Percentiles rank a stretch among this genome's conserved stretches.
Evolutionary conservation across 2,329 filamentous ascomycete genomes (phyloP).

Genomic region (Beauveria pseudobassiana): DNA sequence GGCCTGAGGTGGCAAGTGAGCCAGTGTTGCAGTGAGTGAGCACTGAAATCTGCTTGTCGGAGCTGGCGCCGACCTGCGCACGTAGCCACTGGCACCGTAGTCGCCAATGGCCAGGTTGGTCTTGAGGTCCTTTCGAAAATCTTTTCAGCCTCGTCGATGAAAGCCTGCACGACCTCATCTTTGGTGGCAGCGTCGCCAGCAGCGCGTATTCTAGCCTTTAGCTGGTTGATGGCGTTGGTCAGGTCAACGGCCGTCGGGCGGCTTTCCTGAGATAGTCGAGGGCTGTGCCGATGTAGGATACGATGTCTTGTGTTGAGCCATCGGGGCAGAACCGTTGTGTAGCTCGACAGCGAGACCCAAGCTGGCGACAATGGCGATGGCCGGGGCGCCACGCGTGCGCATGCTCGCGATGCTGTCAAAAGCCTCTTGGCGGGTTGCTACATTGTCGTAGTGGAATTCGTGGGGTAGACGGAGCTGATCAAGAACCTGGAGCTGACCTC

Average conservation of each 20-base stretch:
- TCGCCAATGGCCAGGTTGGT: conserved; percentile 84
- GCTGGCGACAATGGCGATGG: conserved; percentile 95
- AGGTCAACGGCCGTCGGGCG: conserved; percentile 93
- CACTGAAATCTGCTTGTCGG: conserved; percentile 57
- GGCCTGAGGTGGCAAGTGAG: conserved; percentile 93
- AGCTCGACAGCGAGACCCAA: conserved; percentile 84
- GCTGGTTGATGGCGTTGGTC: conserved; percentile 76
- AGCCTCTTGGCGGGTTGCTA: conserved; percentile 64
- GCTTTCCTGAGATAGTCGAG: conserved; percentile 79
- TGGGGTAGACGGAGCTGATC: conserved; percentile 80
- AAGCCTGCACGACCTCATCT: conserved; percentile 56
- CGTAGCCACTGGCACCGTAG: conserved; percentile 78
- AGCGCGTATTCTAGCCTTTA: conserved; percentile 56
- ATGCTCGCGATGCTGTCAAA: conserved; percentile 79
- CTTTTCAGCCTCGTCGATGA: conserved; percentile 71
- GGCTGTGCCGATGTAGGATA: conserved; percentile 65
- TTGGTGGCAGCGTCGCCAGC: conserved; percentile 36
- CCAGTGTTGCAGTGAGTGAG: conserved; percentile 98
- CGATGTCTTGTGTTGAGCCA: conserved; percentile 44
- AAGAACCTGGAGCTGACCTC: conserved; percentile 66
- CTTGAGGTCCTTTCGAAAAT: conserved; percentile 79
- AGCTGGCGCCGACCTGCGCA: conserved; percentile 43
- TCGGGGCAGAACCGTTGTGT: conserved; percentile 43
- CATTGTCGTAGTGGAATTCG: conserved; percentile 67
- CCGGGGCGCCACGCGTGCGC: conserved; percentile 73